Evolutionary conservation across 177 flowering plant species (phyloP), one percentile per base, ranked within the genome.

Genomic region (Vitis hybrid): DNA sequence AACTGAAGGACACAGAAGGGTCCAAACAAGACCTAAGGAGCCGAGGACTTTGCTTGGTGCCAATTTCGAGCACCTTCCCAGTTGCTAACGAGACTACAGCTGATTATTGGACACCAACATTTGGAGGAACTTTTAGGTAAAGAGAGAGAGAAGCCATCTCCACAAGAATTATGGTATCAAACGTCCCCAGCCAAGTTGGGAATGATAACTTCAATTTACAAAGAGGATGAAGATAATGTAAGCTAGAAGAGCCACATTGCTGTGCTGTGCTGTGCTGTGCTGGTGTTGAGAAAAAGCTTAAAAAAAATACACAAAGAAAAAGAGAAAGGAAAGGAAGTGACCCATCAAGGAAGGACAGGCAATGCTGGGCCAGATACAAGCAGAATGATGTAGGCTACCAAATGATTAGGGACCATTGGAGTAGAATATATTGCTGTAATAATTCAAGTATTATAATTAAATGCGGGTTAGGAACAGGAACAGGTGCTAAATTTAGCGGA

Each of bases 21-120:
- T 12, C 59, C 51, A 80, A 78, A 55, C 84, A 84, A 74, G 92
- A 86, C 68, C 70, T 91, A 59, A 87, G 79, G 62, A 86, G 87
- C 66, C 83, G 88, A 65, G 97, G 97, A 4, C 80, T 91, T 1
- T 91, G 94, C 65, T 73, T 91, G 48, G 97, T 90, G 48, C 97
- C 94, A 4, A 78, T 91, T 46, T 82, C 94, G 15, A 86, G 86
- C 83, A 88, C 91, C 9, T 90, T 79, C 66, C 87, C 92, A 14
- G 86, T 85, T 3, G 82, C 92, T 9, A 80, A 84, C 52, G 93
- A 85, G 70, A 80, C 87, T 46, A 74, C 88, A 3, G 54, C 83
- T 30, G 91, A 87, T 79, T 85, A 86, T 65, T 89, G 93, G 93
- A 86, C 91, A 19, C 91, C 93, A 57, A 75, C 88, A 55, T 87